Percentiles rank a stretch among this genome's conserved stretches.
phyloP scores from a whole-genome alignment of 2,329 filamentous ascomycete species.

The Fusarium caatingaense region DNA sequence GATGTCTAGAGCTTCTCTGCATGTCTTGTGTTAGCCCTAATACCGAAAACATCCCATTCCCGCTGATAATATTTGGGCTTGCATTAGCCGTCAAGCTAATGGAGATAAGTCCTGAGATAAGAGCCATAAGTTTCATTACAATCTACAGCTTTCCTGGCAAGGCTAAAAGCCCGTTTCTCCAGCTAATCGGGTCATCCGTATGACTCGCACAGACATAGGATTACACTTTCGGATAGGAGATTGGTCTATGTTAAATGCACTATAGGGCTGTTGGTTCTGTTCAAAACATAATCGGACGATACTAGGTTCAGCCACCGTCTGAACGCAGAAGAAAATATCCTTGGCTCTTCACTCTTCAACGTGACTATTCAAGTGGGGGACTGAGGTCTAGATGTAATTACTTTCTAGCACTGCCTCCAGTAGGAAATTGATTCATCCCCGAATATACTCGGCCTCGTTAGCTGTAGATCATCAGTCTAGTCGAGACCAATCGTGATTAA shows the following conservation, averaged over 20 bases:
- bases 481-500: not conserved
- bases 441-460: not conserved
- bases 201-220: not conserved
- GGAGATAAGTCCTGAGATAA: not conserved
- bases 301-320: not conserved
- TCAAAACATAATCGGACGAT: accelerated
- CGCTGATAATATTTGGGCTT: not conserved
- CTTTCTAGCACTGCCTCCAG: too few species aligned
- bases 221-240: not conserved
- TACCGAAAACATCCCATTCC: accelerated
- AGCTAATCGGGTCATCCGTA: not conserved
- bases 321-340: not conserved
- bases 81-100: accelerated
- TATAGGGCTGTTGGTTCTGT: not conserved
- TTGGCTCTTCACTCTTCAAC: not conserved
- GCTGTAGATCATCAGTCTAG: not conserved
- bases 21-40: not conserved
- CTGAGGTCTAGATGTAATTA: not conserved
- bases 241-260: not conserved
- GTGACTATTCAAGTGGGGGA: not conserved
- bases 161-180: not conserved
- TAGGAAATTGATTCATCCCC: too few species aligned
- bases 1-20: not conserved
- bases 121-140: not conserved
- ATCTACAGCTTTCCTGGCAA: not conserved